Conservation (phyloP, 768 basidiomycete genomes). For the Auricularia cornea region DNA sequence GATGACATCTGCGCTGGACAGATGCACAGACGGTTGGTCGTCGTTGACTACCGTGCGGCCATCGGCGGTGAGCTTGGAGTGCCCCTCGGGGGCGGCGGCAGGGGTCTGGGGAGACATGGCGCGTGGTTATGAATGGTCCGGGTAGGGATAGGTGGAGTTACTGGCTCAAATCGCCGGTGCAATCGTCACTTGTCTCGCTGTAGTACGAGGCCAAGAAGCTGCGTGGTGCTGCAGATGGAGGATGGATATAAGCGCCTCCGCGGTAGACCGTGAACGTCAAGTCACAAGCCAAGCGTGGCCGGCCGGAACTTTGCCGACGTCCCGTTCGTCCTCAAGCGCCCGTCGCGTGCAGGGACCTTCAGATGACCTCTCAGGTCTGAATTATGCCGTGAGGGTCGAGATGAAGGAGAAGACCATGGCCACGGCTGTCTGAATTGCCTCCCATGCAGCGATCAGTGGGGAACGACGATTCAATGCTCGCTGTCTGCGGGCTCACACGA, state of each 20-base stretch:
- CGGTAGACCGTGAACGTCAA: background rate
- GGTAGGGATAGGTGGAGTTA: too few relatives aligned
- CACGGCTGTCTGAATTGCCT: too few relatives aligned
- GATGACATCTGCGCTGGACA: constrained; percentile 48
- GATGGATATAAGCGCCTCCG: background rate
- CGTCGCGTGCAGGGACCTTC: too few relatives aligned
- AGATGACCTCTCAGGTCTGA: too few relatives aligned
- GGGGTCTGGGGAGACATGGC: background rate
- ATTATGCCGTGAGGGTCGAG: too few relatives aligned
- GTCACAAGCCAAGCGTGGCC: background rate
- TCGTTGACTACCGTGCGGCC: too few relatives aligned
- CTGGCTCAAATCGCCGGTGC: too few relatives aligned
- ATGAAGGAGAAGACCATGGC: too few relatives aligned
- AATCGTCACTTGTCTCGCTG: too few relatives aligned
- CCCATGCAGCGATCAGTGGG: too few relatives aligned
- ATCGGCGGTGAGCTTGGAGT: background rate
- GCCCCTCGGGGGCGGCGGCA: background rate
- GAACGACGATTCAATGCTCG: too few relatives aligned
- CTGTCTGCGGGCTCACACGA: too few relatives aligned
- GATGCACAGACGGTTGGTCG: background rate
- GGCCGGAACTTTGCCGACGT: background rate
- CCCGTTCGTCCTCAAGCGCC: background rate
- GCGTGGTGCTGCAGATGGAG: background rate
- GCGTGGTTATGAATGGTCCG: background rate
- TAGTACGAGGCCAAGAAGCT: background rate